Conservation (phyloP, 78 protist species). For the Chrysochromulina parva region DNA sequence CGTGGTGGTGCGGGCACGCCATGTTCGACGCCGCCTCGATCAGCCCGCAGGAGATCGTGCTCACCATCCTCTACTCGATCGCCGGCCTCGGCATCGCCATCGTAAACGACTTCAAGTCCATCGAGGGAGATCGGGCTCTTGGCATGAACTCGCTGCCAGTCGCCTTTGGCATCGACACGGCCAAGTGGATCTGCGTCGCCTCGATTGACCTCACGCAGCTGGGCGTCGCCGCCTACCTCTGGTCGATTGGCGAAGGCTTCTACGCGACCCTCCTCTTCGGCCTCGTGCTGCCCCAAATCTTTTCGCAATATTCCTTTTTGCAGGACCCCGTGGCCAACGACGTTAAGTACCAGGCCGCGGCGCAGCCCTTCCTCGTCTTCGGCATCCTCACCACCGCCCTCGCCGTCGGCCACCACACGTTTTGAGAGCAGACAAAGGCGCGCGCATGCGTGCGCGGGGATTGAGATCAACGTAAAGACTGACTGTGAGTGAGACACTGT, state of each 20-base stretch:
- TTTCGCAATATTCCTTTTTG: background rate
- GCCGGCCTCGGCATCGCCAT: slow-evolving; percentile 53
- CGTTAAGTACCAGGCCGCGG: slow-evolving; percentile 47
- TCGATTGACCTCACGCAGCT: slow-evolving; percentile 53
- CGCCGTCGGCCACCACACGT: slow-evolving; percentile 47
- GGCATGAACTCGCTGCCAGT: background rate
- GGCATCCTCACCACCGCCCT: slow-evolving; percentile 56
- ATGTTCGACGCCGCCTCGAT: background rate
- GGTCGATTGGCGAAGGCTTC: slow-evolving; percentile 14
- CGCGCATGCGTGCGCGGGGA: too few relatives aligned
- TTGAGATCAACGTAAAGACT: too few relatives aligned
- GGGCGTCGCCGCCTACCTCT: slow-evolving; percentile 25
- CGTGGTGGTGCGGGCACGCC: slow-evolving; percentile 58
- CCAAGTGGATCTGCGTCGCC: slow-evolving; percentile 47
- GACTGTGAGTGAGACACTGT: too few relatives aligned
- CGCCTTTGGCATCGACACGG: slow-evolving; percentile 45
- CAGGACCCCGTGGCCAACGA: slow-evolving; percentile 47
- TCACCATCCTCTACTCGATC: slow-evolving; percentile 47
- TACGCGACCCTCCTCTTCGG: slow-evolving; percentile 37
- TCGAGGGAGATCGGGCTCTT: slow-evolving; percentile 30
- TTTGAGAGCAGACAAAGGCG: background rate
- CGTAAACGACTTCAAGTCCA: slow-evolving; percentile 52
- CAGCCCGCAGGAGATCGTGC: slow-evolving; percentile 12
- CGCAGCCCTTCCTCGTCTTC: slow-evolving; percentile 55
- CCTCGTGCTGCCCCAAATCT: slow-evolving; percentile 46